A percentile compares a stretch with the other conserved stretches of the same genome.
phyloP scores from a whole-genome alignment of 768 basidiomycete species.

The Hydnum rufescens region DNA sequence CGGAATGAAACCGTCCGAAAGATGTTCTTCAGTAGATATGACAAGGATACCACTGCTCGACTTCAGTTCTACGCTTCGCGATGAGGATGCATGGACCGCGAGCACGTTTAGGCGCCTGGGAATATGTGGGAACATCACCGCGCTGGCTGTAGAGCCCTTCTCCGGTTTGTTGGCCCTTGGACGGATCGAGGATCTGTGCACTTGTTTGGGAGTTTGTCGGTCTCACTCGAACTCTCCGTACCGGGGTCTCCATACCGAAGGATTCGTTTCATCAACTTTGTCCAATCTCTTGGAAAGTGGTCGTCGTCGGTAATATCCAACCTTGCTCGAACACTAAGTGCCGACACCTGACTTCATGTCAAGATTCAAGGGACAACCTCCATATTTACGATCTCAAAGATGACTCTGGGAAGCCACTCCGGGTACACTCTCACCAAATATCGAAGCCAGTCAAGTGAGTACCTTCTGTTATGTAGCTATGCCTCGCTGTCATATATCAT shows the following conservation, averaged over 20 bases:
- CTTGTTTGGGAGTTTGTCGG: conserved; percentile 48
- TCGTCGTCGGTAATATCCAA: conserved; percentile 36
- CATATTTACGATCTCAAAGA: conserved; percentile 45
- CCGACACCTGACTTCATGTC: neutral
- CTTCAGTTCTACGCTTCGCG: no score
- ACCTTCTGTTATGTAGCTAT: neutral
- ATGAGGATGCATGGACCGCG: no score
- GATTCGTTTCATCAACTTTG: conserved; percentile 45
- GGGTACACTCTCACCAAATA: conserved; percentile 29
- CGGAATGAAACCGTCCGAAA: no score
- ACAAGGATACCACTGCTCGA: no score
- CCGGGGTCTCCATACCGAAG: conserved; percentile 18
- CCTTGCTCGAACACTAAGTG: neutral
- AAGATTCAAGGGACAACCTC: conserved; percentile 35
- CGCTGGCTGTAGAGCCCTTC: conserved; percentile 39
- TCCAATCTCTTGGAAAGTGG: conserved; percentile 32
- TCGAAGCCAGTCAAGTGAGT: conserved; percentile 24
- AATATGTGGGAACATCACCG: conserved; percentile 24
- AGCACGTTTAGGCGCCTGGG: no score
- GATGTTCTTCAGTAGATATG: no score
- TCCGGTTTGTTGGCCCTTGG: conserved; percentile 52
- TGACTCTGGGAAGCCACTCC: conserved; percentile 31
- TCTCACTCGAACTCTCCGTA: conserved; percentile 30
- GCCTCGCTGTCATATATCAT: neutral
- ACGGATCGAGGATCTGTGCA: conserved; percentile 43